Evolutionary conservation across 2,329 filamentous ascomycete species (phyloP).

Genomic region (Calonectria henricotiae): DNA sequence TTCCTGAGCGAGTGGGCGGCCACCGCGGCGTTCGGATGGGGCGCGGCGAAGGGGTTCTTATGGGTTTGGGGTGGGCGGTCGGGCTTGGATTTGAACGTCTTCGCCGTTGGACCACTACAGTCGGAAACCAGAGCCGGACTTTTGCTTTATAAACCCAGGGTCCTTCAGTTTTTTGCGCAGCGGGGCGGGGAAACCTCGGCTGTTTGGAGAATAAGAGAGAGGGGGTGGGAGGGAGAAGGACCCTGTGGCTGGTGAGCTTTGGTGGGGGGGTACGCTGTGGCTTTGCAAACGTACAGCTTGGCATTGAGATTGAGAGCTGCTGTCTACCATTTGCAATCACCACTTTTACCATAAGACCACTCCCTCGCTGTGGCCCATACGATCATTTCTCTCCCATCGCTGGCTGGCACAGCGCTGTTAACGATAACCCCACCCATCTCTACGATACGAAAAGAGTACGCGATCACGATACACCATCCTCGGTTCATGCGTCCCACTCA

Average conservation of each 20-base stretch:
- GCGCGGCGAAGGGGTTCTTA: slow-evolving; percentile 73
- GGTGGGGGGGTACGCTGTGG: neutral
- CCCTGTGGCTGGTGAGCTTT: neutral
- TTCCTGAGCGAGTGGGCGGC: slow-evolving; percentile 77
- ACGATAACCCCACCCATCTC: neutral
- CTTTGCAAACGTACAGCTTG: neutral
- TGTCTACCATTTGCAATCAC: neutral
- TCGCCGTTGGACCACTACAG: slow-evolving; percentile 78
- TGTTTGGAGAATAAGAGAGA: neutral
- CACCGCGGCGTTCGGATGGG: slow-evolving; percentile 81
- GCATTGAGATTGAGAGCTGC: too few species aligned
- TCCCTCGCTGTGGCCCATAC: neutral
- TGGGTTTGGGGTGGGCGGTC: slow-evolving; percentile 68
- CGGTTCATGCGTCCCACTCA: neutral
- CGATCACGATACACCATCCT: neutral
- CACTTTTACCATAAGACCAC: neutral
- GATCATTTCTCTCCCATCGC: neutral
- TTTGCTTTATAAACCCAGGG: slow-evolving; percentile 49
- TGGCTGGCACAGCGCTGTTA: slow-evolving; percentile 19
- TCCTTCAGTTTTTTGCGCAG: neutral
- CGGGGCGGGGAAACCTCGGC: slow-evolving; percentile 15
- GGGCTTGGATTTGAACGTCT: slow-evolving; percentile 70
- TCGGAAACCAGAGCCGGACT: slow-evolving; percentile 51
- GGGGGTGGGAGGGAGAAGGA: neutral
- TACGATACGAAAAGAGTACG: slow-evolving; percentile 6